Base-by-base conservation (phyloP, 768 basidiomycete species). In the Mycena vitilis region DNA sequence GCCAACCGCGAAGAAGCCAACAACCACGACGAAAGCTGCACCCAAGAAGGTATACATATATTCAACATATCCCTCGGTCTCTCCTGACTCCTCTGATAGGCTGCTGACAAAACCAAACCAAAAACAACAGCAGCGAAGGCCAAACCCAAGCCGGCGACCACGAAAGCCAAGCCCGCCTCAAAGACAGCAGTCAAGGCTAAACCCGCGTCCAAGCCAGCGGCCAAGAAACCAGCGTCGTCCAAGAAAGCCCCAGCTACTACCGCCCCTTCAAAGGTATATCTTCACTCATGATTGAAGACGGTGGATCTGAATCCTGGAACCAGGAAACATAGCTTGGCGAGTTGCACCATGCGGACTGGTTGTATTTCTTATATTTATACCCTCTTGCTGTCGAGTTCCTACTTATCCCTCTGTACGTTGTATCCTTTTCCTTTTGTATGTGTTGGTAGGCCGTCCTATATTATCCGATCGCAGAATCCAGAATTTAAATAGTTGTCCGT, bases 21-120 rank as follows among this genome's bases (percentile, higher is more conserved):
- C 54, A 40, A 23, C 60, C 25, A 78, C 81, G 45, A 85, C 82
- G 78, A 84, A 84, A 63, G 86, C 84, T 52, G 58, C 81, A 4
- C 85, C 83, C 10, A 91, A 91, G 86, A 91, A 90, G 86, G 91
- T 89, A 30, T 54, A 30, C 0, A 7, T n/a, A 15, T 25, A n/a
- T 22, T 52, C 44, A 8, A 37, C 57, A 40, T 9, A 37, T 55
- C 23, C 40, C 55, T 49, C 65, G 38, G 30, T 30, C 30, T 30
- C 30, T 1, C 23, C 40, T 56, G 58, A 56, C 59, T 48, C 60
- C 81, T 40, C 10, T 40, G 15, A 80, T 62, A 84, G 83, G 71
- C 82, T 52, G 76, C 82, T n/a, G 82, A 81, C 36, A 81, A 80
- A 48, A 66, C 77, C 12, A 83, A 83, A 75, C 13, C 57, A 1